These are phyloP conservation scores for Salix caprea DNA, from an alignment of 345 rosid genomes.

Conservation along the genomic window DNA sequence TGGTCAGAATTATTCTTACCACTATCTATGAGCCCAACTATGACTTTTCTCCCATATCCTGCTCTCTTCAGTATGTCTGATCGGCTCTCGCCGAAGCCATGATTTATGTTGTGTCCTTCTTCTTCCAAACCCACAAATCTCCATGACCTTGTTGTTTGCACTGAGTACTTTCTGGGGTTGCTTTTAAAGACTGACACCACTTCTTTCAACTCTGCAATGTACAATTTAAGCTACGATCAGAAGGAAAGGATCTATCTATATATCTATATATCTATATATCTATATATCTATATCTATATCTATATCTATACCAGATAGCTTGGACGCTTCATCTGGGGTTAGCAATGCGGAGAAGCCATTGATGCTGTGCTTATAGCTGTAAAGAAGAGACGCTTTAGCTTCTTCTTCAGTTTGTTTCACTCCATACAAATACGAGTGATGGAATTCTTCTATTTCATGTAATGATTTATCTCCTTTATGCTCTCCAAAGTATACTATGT, in stretches of 20 bases:
- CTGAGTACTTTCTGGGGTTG: slow-evolving; percentile 44
- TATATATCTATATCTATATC: no score
- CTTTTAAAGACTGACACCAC: slow-evolving; percentile 53
- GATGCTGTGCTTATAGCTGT: slow-evolving; percentile 87
- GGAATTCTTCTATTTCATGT: slow-evolving; percentile 57
- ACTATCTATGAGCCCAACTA: slow-evolving; percentile 73
- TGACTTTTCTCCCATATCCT: slow-evolving; percentile 55
- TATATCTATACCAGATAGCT: slow-evolving; percentile 39
- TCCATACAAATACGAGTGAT: slow-evolving; percentile 51
- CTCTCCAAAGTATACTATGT: slow-evolving; percentile 64
- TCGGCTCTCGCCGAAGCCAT: slow-evolving; percentile 6
- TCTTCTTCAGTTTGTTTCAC: slow-evolving; percentile 65
- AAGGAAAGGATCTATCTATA: background rate
- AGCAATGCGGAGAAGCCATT: slow-evolving; percentile 77
- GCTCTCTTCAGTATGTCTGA: slow-evolving; percentile 39
- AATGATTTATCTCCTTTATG: slow-evolving; percentile 48
- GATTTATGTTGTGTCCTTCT: background rate
- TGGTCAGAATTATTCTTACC: slow-evolving; percentile 32
- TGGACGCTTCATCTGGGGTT: slow-evolving; percentile 61
- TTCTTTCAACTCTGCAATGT: slow-evolving; percentile 52
- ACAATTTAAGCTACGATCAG: background rate
- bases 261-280: no score
- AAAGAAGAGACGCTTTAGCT: slow-evolving; percentile 60
- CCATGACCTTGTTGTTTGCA: slow-evolving; percentile 90
- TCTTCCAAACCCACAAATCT: slow-evolving; percentile 64